Base-by-base conservation (phyloP, 2,329 filamentous ascomycete genomes). In the Karstenula rhodostoma region DNA sequence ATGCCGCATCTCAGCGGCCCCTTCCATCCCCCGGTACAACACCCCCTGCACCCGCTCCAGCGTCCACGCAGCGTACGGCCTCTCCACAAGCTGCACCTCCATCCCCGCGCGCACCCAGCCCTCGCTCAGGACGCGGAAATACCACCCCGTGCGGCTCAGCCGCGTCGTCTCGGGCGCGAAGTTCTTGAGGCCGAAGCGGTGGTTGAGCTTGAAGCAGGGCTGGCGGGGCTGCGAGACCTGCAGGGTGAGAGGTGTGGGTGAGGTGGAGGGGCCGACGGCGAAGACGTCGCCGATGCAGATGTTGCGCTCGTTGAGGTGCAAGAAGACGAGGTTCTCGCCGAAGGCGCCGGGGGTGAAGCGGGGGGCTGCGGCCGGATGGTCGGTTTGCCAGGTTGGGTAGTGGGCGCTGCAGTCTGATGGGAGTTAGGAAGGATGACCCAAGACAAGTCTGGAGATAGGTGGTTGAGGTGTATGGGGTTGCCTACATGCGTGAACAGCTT, bases 131-230 rank as follows among this genome's bases (percentile, higher is more conserved):
- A 89, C 86, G 5, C 86, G 82, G 67, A 88, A 89, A 71, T 88
- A 88, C 87, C 87, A 89, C 0, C 87, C 87, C 0, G 87, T 89
- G 3, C 86, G 82, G 63, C 82, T 85, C 5, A 76, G 77, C 65
- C 81, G 77, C 73, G 83, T 86, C 0, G 86, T 85, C 29, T 79
- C 78, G 0, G 83, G 82, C 6, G 86, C 84, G 67, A 89, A 87
- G 62, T 86, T 84, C 68, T 85, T 85, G 6, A 88, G 74, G 32
- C 82, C 80, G 72, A 89, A 89, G 2, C 87, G 85, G 67, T 89
- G 86, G 71, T 89, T 89, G 19, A 89, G 81, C 71, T 89, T 89
- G 78, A 85, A 89, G 77, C 87, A 89, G 4, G 87, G 87, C 69
- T 87, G 85, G 13, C 87, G 81, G 0, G 87, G 87, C 13, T 87